Conservation (phyloP, 2,329 filamentous ascomycete species). For the Cladosporium sp. region DNA sequence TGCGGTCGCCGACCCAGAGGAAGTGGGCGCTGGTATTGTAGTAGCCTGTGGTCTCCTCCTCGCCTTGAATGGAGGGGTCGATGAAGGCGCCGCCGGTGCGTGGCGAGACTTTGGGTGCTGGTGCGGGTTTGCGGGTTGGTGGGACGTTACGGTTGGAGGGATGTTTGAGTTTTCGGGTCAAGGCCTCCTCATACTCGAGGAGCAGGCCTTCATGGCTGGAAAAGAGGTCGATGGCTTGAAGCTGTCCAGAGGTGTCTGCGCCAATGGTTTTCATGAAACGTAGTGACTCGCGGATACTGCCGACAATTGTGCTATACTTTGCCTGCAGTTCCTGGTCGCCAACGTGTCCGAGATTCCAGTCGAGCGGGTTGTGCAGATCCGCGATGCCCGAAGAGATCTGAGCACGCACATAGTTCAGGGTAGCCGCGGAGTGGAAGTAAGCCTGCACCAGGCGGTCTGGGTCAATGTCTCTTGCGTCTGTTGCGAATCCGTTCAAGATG, state of each 20-base stretch:
- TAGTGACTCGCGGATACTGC: constrained; percentile 82
- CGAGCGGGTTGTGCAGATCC: constrained; percentile 85
- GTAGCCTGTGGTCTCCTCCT: constrained; percentile 55
- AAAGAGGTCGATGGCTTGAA: constrained; percentile 91
- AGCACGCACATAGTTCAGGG: constrained; percentile 86
- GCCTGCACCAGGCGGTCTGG: constrained; percentile 81
- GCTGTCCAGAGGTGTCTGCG: constrained; percentile 75
- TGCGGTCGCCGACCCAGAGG: constrained; percentile 97
- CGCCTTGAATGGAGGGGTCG: constrained; percentile 14
- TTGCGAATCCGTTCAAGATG: constrained; percentile 84
- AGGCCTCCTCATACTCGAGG: constrained; percentile 86
- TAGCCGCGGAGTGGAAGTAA: constrained; percentile 94
- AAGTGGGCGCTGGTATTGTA: constrained; percentile 97
- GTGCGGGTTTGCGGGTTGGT: constrained; percentile 7
- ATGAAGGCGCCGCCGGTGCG: constrained; percentile 20
- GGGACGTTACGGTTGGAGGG: constrained; percentile 46
- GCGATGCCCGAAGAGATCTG: constrained; percentile 84
- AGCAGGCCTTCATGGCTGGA: constrained; percentile 93
- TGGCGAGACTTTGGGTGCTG: constrained; percentile 18
- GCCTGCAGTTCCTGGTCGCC: constrained; percentile 75
- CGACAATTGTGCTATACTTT: constrained; percentile 81
- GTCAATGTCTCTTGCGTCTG: constrained; percentile 73
- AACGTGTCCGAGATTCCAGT: constrained; percentile 94
- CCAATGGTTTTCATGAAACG: constrained; percentile 94
- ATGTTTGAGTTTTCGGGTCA: constrained; percentile 72